Percentiles rank a stretch among this genome's conserved stretches.
Evolutionary conservation across 2,329 filamentous ascomycete genomes (phyloP).

Genomic region (Lecanosticta acicola): DNA sequence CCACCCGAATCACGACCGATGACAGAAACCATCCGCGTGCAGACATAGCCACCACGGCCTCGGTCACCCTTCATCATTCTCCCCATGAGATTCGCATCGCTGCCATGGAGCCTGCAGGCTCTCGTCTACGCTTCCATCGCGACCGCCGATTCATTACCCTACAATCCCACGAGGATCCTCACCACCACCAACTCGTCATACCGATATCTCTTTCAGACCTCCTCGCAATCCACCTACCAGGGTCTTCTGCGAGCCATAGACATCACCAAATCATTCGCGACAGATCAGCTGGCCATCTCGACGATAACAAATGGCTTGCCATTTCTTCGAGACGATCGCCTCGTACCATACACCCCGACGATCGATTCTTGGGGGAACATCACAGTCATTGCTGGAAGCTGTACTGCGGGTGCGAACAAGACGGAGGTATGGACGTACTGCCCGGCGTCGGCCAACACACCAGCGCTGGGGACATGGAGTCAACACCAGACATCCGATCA

Average conservation of each 20-base stretch:
- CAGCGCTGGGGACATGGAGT: slow-evolving; percentile 53
- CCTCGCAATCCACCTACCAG: slow-evolving; percentile 40
- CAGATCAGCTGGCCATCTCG: slow-evolving; percentile 42
- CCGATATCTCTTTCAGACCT: slow-evolving; percentile 66
- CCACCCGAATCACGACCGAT: slow-evolving; percentile 5
- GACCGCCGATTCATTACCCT: slow-evolving; percentile 51
- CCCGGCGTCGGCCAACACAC: slow-evolving; percentile 38
- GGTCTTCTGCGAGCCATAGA: slow-evolving; percentile 60
- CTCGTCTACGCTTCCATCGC: slow-evolving; percentile 17
- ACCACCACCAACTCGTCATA: slow-evolving; percentile 48
- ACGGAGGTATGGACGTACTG: slow-evolving; percentile 64
- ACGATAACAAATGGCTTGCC: slow-evolving; percentile 55
- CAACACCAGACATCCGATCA: slow-evolving; percentile 27
- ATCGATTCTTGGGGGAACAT: slow-evolving; percentile 63
- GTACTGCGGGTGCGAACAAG: slow-evolving; percentile 48
- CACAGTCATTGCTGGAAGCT: slow-evolving; percentile 69
- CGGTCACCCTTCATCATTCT: slow-evolving; percentile 4
- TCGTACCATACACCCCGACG: slow-evolving; percentile 60
- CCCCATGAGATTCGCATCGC: slow-evolving; percentile 10
- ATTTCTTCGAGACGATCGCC: slow-evolving; percentile 52
- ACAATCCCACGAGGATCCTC: slow-evolving; percentile 70
- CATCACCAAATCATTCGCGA: slow-evolving; percentile 52
- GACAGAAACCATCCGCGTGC: slow-evolving; percentile 5
- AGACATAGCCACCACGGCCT: slow-evolving; percentile 1
- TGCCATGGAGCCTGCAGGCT: slow-evolving; percentile 25